Evolutionary conservation across 2,329 filamentous ascomycete genomes (phyloP).

Genomic region (Aspergillus cejpii): DNA sequence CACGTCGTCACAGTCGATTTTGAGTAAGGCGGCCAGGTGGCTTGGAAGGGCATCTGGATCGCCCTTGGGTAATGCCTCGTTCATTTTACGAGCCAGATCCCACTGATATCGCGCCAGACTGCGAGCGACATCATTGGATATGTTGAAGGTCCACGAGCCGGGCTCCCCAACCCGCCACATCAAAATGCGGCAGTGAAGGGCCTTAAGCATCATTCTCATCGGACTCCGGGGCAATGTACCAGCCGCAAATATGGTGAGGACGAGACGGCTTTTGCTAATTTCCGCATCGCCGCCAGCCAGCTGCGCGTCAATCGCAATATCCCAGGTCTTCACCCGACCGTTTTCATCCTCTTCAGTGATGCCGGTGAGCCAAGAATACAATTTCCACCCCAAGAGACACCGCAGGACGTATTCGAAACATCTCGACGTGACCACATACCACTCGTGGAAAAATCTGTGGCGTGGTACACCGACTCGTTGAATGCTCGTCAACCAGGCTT

Average conservation of each 20-base stretch:
- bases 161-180: slow-evolving; percentile 69
- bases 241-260: slow-evolving; percentile 80
- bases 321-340: slow-evolving; percentile 84
- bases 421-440: slow-evolving; percentile 71
- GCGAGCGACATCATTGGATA: slow-evolving; percentile 63
- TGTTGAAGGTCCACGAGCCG: slow-evolving; percentile 56
- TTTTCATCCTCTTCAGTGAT: slow-evolving; percentile 77
- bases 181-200: slow-evolving; percentile 82
- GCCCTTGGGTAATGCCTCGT: slow-evolving; percentile 42
- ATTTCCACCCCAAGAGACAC: slow-evolving; percentile 66
- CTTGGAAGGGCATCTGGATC: slow-evolving; percentile 64
- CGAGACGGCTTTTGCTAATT: slow-evolving; percentile 77
- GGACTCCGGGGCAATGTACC: slow-evolving; percentile 80
- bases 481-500: slow-evolving; percentile 88
- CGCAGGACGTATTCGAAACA: slow-evolving; percentile 73
- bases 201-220: slow-evolving; percentile 78
- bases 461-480: slow-evolving; percentile 88
- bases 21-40: slow-evolving; percentile 67
- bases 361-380: slow-evolving; percentile 73
- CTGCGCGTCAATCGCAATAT: slow-evolving; percentile 87
- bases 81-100: slow-evolving; percentile 67
- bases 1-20: slow-evolving; percentile 75
- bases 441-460: slow-evolving; percentile 79
- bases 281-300: slow-evolving; percentile 83
- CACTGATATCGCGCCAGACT: slow-evolving; percentile 70